These are phyloP conservation scores for Hexamita inflata DNA, from an alignment of 208 protist genomes.

Conservation along the genomic window DNA sequence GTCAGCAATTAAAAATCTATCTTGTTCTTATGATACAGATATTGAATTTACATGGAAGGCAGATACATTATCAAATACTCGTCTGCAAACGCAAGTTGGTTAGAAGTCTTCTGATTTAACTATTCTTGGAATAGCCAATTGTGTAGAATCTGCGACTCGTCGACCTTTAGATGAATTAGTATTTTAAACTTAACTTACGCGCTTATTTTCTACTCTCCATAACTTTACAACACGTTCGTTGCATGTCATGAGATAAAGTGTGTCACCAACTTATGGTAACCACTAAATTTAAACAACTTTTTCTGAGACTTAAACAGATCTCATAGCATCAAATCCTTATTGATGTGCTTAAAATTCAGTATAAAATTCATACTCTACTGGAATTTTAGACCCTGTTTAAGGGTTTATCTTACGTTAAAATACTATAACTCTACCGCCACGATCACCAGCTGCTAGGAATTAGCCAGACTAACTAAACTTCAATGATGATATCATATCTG, in stretches of 20 bases:
- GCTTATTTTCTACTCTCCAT: conserved; percentile 10
- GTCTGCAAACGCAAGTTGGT: background rate
- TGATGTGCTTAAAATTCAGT: conserved; percentile 16
- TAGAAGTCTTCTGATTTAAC: background rate
- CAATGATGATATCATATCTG: conserved; percentile 8
- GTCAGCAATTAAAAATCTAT: conserved; percentile 10
- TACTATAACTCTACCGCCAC: conserved; percentile 17
- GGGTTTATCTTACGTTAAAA: background rate
- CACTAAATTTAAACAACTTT: conserved; percentile 12
- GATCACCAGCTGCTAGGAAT: conserved; percentile 23
- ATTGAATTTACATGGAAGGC: conserved; percentile 15
- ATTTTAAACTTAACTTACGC: background rate
- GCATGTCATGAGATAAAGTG: conserved; percentile 3
- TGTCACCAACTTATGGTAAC: background rate
- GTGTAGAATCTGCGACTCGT: too few relatives aligned
- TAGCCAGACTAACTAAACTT: conserved; percentile 1
- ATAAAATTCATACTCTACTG: conserved; percentile 16
- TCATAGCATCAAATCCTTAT: conserved; percentile 2
- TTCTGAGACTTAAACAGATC: conserved; percentile 16
- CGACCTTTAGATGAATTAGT: background rate
- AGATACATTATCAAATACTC: conserved; percentile 19
- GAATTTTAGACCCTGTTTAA: too few relatives aligned
- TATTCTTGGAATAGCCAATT: background rate
- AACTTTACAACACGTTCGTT: conserved; percentile 18
- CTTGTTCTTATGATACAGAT: background rate